A percentile compares a stretch with the other conserved stretches of the same genome.
phyloP scores from a whole-genome alignment of 2,329 filamentous ascomycete species.

The Aurifilum marmelostoma region DNA sequence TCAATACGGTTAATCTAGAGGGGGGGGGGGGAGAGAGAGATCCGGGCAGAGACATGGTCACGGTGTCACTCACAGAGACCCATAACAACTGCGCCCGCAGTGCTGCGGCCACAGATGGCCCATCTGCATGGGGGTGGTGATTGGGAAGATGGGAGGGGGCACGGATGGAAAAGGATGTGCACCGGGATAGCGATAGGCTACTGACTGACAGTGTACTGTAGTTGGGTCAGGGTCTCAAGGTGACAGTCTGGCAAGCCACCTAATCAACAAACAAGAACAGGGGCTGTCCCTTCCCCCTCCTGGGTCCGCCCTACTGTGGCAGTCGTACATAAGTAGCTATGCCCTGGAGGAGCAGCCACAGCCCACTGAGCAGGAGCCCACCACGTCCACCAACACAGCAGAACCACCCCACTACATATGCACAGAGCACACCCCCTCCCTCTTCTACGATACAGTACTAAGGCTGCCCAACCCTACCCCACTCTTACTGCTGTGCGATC shows the following conservation, averaged over 20 bases:
- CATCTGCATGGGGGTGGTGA: neutral
- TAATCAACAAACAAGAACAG: neutral
- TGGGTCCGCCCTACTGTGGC: too few species aligned
- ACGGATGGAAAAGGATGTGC: neutral
- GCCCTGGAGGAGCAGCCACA: neutral
- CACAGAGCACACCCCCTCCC: neutral
- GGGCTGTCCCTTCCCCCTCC: too few species aligned
- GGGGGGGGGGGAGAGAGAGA: neutral
- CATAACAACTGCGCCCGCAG: slow-evolving; percentile 12
- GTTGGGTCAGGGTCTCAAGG: neutral
- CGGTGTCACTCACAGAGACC: neutral
- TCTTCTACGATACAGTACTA: too few species aligned
- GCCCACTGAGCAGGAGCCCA: neutral
- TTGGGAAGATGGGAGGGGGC: neutral
- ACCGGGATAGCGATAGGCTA: neutral
- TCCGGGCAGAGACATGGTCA: neutral
- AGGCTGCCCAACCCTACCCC: too few species aligned
- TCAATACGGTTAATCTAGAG: too few species aligned
- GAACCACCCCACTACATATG: neutral
- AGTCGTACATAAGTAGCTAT: neutral
- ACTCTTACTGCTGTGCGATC: neutral
- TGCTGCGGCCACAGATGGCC: slow-evolving; percentile 10
- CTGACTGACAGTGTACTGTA: too few species aligned
- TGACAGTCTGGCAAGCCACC: neutral
- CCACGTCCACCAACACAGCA: neutral